Evolutionary conservation across 106 monocot species (phyloP), one percentile per base, ranked within the genome.

Genomic region (Allium cepa): DNA sequence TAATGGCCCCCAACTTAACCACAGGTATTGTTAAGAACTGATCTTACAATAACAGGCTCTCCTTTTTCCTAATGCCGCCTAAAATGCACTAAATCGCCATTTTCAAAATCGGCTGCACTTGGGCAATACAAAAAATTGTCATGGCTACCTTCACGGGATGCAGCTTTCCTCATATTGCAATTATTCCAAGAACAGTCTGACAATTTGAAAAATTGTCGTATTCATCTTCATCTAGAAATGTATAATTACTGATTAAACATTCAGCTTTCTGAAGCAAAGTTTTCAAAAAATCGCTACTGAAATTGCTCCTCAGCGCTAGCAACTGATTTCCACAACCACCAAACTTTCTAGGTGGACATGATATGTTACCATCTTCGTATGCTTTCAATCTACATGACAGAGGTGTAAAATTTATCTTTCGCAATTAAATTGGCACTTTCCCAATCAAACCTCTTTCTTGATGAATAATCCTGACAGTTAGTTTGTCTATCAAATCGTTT

Each of bases 61-160:
- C 77, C 77, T 51, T 53, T 77, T 45, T 9, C 36, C 77, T 71
- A 77, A n/a, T 77, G 77, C 66, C 26, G 59, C 45, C 47, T 64
- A 46, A 78, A 78, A 47, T 78, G 78, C 10, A 67, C 72, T 13
- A 78, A 8, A 11, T 67, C 53, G 47, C 51, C 10, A 22, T 60
- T 60, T 59, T 26, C 53, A 11, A 67, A 14, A 53, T 77, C 64
- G 13, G 14, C 9, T 17, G 66, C 57, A 46, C 47, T 70, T 50
- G 77, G 77, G 52, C 67, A 72, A 18, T 78, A 78, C 60, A 78
- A 57, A 61, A 59, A 61, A 53, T 78, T 78, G 52, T 78, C 72
- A 59, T 60, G 28, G 17, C 59, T 67, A n/a, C 55, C 49, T 12
- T 66, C 60, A 36, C 72, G 49, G 46, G 17, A 60, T 56, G 78